Evolutionary conservation across 1,139 yeast species (phyloP).

Genomic region (Sugiyamaella neomexicana): DNA sequence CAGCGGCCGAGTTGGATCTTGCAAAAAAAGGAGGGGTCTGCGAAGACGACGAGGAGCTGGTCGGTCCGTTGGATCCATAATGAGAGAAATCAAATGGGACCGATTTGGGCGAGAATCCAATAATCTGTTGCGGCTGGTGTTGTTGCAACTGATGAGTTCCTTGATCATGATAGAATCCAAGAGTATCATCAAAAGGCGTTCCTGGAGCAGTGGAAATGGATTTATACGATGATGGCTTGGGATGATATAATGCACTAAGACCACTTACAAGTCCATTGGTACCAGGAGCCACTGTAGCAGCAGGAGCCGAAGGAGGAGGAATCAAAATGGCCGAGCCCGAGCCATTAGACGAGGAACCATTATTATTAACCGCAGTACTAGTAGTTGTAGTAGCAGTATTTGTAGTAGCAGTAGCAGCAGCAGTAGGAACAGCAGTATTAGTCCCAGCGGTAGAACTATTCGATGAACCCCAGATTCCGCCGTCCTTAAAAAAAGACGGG

Average conservation of each 20-base stretch:
- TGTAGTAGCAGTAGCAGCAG: conserved; percentile 1
- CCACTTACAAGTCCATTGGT: background rate
- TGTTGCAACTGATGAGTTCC: conserved; percentile 16
- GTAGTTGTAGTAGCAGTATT: background rate
- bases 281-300: background rate
- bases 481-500: conserved; percentile 16
- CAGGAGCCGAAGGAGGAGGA: conserved; percentile 9
- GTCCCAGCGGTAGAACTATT: background rate
- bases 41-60: background rate
- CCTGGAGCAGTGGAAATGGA: conserved; percentile 16
- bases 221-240: conserved; percentile 18
- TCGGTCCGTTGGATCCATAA: background rate
- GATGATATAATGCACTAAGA: conserved; percentile 16
- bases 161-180: conserved; percentile 15
- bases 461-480: conserved; percentile 18
- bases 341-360: background rate
- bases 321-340: conserved; percentile 12
- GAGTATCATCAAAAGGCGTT: conserved; percentile 16
- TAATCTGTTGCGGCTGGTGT: conserved; percentile 13
- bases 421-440: background rate
- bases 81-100: conserved; percentile 13
- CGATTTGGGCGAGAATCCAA: conserved; percentile 16
- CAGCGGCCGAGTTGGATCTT: conserved; percentile 23
- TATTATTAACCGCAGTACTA: background rate
- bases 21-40: conserved; percentile 19